Percentiles rank a stretch among this genome's conserved stretches.
Conservation (phyloP, 306 rosid genomes). For the Vicia faba region DNA sequence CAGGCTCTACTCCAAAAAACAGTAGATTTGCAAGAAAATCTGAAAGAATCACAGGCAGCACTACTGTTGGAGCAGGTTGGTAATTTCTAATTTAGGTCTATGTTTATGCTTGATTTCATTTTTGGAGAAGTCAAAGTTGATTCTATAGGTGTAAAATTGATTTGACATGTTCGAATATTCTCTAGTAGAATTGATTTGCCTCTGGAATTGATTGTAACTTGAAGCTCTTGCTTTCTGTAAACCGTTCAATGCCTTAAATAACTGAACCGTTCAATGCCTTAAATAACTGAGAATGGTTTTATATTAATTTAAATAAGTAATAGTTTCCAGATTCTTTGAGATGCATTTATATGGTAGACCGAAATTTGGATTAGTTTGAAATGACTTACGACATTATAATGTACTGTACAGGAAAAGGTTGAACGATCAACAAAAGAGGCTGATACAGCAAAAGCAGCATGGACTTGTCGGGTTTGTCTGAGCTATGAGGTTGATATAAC, state of each 20-base stretch:
- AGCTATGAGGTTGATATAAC: slow-evolving; percentile 77
- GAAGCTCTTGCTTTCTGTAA: too few relatives aligned
- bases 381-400: slow-evolving; percentile 20
- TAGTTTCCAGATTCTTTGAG: slow-evolving; percentile 16
- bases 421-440: slow-evolving; percentile 85
- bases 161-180: too few relatives aligned
- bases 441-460: slow-evolving; percentile 89
- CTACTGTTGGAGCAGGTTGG: slow-evolving; percentile 89
- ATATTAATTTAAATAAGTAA: not conserved
- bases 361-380: slow-evolving; percentile 5
- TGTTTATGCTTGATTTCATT: too few relatives aligned
- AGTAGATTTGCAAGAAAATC: slow-evolving; percentile 74
- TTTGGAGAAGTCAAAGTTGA: too few relatives aligned
- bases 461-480: slow-evolving; percentile 92
- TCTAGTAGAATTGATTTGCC: too few relatives aligned
- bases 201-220: too few relatives aligned
- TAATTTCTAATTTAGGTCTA: slow-evolving; percentile 17
- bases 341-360: slow-evolving; percentile 14
- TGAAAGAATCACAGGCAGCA: slow-evolving; percentile 79
- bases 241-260: too few relatives aligned
- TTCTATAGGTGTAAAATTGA: too few relatives aligned
- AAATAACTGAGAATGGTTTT: slow-evolving; percentile 3
- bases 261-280: too few relatives aligned
- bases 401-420: slow-evolving; percentile 68
- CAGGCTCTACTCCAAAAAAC: slow-evolving; percentile 78